Evolutionary conservation across 2,329 filamentous ascomycete genomes (phyloP).

Genomic region (Phaeosphaeriaceae sp.): DNA sequence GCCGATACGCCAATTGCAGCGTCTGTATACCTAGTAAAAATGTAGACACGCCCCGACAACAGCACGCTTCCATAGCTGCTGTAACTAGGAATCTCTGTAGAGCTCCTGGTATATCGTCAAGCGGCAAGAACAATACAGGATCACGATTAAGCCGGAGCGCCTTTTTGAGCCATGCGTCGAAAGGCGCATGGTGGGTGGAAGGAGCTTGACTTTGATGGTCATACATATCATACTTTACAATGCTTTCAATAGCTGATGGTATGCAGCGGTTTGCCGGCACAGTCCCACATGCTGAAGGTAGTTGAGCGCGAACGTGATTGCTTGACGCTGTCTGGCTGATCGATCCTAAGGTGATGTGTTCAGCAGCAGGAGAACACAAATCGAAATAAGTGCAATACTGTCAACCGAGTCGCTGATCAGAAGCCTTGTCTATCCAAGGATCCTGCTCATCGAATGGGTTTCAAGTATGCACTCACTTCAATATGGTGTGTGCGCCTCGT

Average conservation of each 20-base stretch:
- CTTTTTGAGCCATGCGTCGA: constrained; percentile 83
- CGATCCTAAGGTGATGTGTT: not conserved
- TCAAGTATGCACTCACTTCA: constrained; percentile 69
- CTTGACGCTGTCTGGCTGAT: not conserved
- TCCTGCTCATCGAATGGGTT: not conserved
- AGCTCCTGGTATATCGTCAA: constrained; percentile 82
- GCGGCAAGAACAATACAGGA: constrained; percentile 72
- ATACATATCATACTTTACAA: constrained; percentile 66
- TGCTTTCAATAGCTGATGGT: not conserved
- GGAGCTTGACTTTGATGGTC: constrained; percentile 96
- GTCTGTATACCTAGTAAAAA: not conserved
- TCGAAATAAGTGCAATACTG: not conserved
- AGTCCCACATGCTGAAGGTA: not conserved
- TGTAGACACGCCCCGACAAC: constrained; percentile 59
- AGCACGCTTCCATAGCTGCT: constrained; percentile 55
- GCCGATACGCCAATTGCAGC: not conserved
- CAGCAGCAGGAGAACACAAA: not conserved
- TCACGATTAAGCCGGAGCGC: constrained; percentile 99
- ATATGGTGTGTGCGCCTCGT: constrained; percentile 87
- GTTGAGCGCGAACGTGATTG: not conserved
- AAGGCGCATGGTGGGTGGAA: constrained; percentile 84
- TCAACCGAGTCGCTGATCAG: not conserved
- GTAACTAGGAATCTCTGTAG: constrained; percentile 69
- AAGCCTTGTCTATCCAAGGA: not conserved
- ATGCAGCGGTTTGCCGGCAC: not conserved